Evolutionary conservation across 1,139 yeast genomes (phyloP).

Genomic region (Pneumocystis sp.): DNA sequence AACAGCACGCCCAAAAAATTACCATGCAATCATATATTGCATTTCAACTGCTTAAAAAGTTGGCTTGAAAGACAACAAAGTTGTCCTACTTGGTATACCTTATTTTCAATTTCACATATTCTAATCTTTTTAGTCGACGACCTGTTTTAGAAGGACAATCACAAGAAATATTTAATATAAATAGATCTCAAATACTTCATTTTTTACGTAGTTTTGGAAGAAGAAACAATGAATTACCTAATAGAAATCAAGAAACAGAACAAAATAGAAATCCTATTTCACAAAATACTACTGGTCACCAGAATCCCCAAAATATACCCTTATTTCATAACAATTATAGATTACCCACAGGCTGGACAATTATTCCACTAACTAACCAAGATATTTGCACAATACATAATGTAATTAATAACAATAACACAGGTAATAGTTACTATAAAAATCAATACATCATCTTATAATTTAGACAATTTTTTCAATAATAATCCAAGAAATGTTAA

Average conservation of each 20-base stretch:
- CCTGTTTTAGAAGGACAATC: slow-evolving; percentile 33
- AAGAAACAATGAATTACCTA: neutral
- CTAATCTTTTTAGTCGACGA: slow-evolving; percentile 29
- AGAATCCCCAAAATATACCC: neutral
- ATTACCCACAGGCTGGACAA: neutral
- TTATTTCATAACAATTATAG: neutral
- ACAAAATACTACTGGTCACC: neutral
- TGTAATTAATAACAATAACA: neutral
- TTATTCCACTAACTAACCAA: neutral
- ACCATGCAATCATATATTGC: slow-evolving; percentile 75
- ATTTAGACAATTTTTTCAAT: neutral
- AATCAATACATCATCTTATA: neutral
- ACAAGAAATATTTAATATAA: neutral
- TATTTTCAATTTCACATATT: slow-evolving; percentile 34
- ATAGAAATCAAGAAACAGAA: neutral
- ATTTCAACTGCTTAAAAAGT: slow-evolving; percentile 74
- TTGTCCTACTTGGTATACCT: slow-evolving; percentile 40
- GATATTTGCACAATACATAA: neutral
- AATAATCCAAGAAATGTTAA: neutral
- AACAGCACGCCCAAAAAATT: slow-evolving; percentile 60
- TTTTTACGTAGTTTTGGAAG: neutral
- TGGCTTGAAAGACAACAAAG: slow-evolving; percentile 87
- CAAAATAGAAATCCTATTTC: neutral
- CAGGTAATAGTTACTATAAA: neutral
- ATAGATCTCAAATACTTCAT: neutral